Percentiles rank a stretch among this genome's conserved stretches.
phyloP scores from a whole-genome alignment of 257 asterid species.

The Paraleonurus japonicus region DNA sequence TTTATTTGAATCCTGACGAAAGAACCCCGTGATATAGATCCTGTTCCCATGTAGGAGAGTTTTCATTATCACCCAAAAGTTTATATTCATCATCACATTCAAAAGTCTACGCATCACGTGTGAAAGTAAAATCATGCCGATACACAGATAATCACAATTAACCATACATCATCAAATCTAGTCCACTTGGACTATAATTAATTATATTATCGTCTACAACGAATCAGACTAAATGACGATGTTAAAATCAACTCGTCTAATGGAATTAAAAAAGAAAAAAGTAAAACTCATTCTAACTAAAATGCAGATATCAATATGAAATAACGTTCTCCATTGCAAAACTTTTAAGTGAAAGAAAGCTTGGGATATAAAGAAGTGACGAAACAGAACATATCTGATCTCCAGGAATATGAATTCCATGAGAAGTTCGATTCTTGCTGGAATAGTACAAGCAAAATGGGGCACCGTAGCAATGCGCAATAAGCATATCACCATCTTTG shows the following conservation, averaged over 20 bases:
- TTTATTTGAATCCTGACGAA: not conserved
- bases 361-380: not conserved
- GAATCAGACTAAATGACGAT: too few species aligned
- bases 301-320: not conserved
- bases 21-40: constrained; percentile 8
- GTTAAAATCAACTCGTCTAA: too few species aligned
- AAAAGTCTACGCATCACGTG: not conserved
- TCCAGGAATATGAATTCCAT: too few species aligned
- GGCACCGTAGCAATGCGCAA: too few species aligned
- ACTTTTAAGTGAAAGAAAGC: not conserved
- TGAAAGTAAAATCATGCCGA: not conserved
- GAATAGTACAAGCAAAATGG: too few species aligned
- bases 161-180: too few species aligned
- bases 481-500: not conserved
- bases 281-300: too few species aligned
- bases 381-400: too few species aligned
- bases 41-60: not conserved
- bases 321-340: not conserved
- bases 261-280: too few species aligned
- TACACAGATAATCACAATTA: not conserved
- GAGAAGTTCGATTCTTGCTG: too few species aligned
- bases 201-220: too few species aligned
- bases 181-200: too few species aligned
- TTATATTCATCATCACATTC: not conserved
- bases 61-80: not conserved